Evolutionary conservation across 2,329 filamentous ascomycete species (phyloP).

Genomic region (Colletotrichum siamense): DNA sequence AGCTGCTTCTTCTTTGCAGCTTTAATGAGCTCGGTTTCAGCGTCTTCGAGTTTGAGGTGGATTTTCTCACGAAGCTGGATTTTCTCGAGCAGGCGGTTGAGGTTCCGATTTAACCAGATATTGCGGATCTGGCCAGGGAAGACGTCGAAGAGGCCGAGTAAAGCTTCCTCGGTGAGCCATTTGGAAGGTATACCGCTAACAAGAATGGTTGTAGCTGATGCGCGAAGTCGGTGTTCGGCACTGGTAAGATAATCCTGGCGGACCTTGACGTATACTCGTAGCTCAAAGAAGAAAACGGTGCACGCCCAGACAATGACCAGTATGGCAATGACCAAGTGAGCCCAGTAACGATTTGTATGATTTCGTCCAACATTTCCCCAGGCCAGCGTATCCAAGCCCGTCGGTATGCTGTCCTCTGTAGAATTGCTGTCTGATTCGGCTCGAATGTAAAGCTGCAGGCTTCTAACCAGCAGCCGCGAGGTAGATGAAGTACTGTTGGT

Average conservation of each 20-base stretch:
- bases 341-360: conserved; percentile 77
- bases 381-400: conserved; percentile 80
- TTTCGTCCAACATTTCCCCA: conserved; percentile 82
- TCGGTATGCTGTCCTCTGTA: conserved; percentile 30
- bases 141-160: conserved; percentile 88
- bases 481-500: neutral
- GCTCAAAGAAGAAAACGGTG: conserved; percentile 83
- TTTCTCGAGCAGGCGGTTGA: conserved; percentile 83
- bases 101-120: conserved; percentile 94
- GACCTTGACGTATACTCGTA: conserved; percentile 88
- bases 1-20: conserved; percentile 79
- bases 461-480: conserved; percentile 1
- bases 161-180: conserved; percentile 84
- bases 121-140: conserved; percentile 95
- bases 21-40: conserved; percentile 85
- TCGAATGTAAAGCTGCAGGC: conserved; percentile 29
- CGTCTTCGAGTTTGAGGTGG: conserved; percentile 75
- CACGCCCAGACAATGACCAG: conserved; percentile 84
- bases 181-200: conserved; percentile 90
- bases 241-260: conserved; percentile 95
- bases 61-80: conserved; percentile 76
- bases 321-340: conserved; percentile 82
- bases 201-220: conserved; percentile 93
- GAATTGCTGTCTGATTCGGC: conserved; percentile 33
- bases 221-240: conserved; percentile 89